phyloP scores from a whole-genome alignment of 2,329 filamentous ascomycete genomes.

The Grosmannia penicillata region DNA sequence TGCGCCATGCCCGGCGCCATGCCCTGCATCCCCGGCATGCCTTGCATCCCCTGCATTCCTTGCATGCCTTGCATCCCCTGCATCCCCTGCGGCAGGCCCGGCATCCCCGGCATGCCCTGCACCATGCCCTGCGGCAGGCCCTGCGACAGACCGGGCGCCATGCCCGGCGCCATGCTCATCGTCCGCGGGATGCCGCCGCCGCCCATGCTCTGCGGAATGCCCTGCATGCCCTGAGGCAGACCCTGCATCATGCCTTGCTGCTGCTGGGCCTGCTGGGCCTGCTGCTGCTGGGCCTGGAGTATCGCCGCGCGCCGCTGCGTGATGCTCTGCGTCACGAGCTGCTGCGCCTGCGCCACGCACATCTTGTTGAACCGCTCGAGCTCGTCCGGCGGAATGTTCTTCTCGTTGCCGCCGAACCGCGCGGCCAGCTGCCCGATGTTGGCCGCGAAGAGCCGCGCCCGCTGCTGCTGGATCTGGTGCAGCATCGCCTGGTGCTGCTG shows the following conservation, averaged over 20 bases:
- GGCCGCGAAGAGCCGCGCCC: constrained; percentile 20
- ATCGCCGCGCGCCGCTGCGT: no score
- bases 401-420: constrained; percentile 23
- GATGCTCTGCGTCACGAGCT: no score
- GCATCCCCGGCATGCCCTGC: constrained; percentile 3
- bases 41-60: no score
- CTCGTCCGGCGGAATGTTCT: constrained; percentile 30
- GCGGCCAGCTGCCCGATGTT: constrained; percentile 19
- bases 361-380: constrained; percentile 28
- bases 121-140: constrained; percentile 1
- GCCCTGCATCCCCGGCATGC: constrained; percentile 4
- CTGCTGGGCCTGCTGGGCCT: constrained; percentile 7
- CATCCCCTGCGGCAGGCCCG: constrained; percentile 3
- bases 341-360: constrained; percentile 17
- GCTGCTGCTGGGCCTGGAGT: constrained; percentile 3
- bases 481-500: constrained; percentile 12
- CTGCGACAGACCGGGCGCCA: constrained; percentile 8
- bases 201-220: constrained; percentile 5
- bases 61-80: constrained; percentile 6
- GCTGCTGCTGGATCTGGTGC: neutral
- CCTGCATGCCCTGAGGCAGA: constrained; percentile 4
- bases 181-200: neutral
- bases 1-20: constrained; percentile 5
- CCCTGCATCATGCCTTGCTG: neutral
- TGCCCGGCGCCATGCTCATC: constrained; percentile 7